These are phyloP conservation scores for Malus asiatica DNA, from an alignment of 306 rosid genomes.

Conservation along the genomic window DNA sequence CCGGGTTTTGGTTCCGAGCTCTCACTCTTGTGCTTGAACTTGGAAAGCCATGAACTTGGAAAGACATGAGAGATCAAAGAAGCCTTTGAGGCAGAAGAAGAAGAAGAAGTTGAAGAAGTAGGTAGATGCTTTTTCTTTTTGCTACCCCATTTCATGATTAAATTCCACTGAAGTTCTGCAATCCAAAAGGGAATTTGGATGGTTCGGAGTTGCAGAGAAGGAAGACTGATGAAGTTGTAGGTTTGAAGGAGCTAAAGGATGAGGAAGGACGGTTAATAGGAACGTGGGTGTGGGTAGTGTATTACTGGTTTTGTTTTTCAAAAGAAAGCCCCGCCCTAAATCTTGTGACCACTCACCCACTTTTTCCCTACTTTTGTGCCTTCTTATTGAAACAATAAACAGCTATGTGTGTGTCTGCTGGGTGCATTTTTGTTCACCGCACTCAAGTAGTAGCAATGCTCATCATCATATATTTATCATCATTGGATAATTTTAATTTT, in stretches of 20 bases:
- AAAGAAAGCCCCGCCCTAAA: slow-evolving; percentile 53
- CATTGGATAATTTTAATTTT: too few relatives aligned
- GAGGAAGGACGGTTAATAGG: slow-evolving; percentile 47
- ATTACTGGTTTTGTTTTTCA: slow-evolving; percentile 23
- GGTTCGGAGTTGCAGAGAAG: slow-evolving; percentile 4
- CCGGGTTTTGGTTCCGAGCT: slow-evolving; percentile 31
- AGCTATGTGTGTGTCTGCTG: neutral
- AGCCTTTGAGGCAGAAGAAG: slow-evolving; percentile 45
- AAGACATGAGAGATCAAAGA: slow-evolving; percentile 54
- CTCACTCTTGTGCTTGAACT: slow-evolving; percentile 53
- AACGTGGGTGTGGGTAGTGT: slow-evolving; percentile 49
- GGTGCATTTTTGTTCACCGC: too few relatives aligned
- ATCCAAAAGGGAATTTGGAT: neutral
- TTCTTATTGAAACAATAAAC: slow-evolving; percentile 20
- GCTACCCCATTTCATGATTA: slow-evolving; percentile 53
- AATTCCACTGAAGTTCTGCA: neutral
- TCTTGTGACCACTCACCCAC: slow-evolving; percentile 74
- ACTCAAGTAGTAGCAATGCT: too few relatives aligned
- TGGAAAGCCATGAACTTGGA: slow-evolving; percentile 66
- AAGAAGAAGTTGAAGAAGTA: slow-evolving; percentile 26
- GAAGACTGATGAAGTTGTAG: neutral
- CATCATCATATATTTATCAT: accelerated
- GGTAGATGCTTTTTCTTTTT: slow-evolving; percentile 43
- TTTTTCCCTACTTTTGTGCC: slow-evolving; percentile 37
- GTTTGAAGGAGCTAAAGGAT: slow-evolving; percentile 10